Evolutionary conservation across 768 basidiomycete species (phyloP).

Genomic region (Tylopilus vinaceipallidus): DNA sequence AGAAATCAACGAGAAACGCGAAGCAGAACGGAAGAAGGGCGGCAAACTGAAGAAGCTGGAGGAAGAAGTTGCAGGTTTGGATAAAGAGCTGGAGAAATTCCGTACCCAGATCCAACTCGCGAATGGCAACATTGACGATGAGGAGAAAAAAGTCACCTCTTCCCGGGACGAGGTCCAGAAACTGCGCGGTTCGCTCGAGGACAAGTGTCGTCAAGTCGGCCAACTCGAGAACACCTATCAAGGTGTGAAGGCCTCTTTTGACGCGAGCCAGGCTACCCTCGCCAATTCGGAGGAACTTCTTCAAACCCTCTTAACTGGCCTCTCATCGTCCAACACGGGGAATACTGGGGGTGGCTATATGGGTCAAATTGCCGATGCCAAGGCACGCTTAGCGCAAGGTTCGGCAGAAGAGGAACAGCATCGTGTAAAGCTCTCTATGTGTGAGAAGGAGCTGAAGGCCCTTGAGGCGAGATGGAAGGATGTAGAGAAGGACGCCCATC

Average conservation of each 20-base stretch:
- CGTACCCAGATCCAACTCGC: conserved; percentile 86
- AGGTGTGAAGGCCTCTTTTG: conserved; percentile 68
- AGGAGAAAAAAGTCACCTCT: conserved; percentile 55
- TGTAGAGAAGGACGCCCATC: conserved; percentile 80
- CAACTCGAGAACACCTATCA: conserved; percentile 53
- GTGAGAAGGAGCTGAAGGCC: conserved; percentile 71
- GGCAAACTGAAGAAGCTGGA: conserved; percentile 88
- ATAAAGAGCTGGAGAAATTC: conserved; percentile 77
- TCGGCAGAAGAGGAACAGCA: conserved; percentile 83
- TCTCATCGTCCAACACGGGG: conserved; percentile 65
- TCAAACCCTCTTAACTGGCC: conserved; percentile 90
- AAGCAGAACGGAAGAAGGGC: conserved; percentile 88
- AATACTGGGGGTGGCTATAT: conserved; percentile 89
- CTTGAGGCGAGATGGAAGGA: conserved; percentile 81
- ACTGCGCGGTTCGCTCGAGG: conserved; percentile 55
- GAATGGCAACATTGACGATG: conserved; percentile 71
- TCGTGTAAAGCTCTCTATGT: conserved; percentile 70
- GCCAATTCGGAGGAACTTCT: conserved; percentile 86
- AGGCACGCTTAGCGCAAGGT: conserved; percentile 69
- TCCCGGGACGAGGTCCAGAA: conserved; percentile 58
- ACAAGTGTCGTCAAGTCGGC: conserved; percentile 60
- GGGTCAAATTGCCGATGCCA: conserved; percentile 90
- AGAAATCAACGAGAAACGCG: conserved; percentile 70
- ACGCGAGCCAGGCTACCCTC: conserved; percentile 56
- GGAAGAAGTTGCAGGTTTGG: conserved; percentile 73